These are phyloP conservation scores for Eragrostis curvula DNA, from an alignment of 176 grass and related monocot genomes.

Conservation along the genomic window DNA sequence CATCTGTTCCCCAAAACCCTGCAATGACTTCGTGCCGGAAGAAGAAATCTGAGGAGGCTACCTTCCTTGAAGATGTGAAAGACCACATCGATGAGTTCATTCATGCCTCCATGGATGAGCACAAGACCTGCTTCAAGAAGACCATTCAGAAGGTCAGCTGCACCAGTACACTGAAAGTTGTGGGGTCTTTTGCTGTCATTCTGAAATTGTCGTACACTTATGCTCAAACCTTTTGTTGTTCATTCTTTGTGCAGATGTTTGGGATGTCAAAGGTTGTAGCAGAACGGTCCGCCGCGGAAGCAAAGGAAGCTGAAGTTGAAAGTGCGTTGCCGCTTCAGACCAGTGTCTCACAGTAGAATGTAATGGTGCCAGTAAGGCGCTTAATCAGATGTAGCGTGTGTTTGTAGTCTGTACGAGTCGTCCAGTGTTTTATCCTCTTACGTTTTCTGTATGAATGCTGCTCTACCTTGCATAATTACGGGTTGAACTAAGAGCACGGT, in stretches of 20 bases:
- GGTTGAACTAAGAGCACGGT: background rate
- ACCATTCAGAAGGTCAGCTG: conserved; percentile 75
- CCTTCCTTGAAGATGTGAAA: conserved; percentile 81
- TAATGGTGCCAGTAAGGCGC: background rate
- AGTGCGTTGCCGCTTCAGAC: too few relatives aligned
- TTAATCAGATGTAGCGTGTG: background rate
- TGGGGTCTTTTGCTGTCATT: background rate
- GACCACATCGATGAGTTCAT: conserved; percentile 95
- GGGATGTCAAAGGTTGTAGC: too few relatives aligned
- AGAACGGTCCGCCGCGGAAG: too few relatives aligned
- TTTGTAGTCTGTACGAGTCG: background rate
- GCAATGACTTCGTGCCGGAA: too few relatives aligned
- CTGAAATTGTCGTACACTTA: background rate
- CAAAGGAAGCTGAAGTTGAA: too few relatives aligned
- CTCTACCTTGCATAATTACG: background rate
- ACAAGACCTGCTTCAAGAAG: conserved; percentile 93
- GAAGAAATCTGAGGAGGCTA: too few relatives aligned
- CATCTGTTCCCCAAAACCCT: too few relatives aligned
- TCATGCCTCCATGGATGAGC: conserved; percentile 93
- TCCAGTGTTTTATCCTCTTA: background rate
- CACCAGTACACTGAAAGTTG: background rate
- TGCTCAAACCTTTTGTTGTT: background rate
- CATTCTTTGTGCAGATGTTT: conserved; percentile 71
- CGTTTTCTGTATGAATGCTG: background rate
- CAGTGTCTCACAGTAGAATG: too few relatives aligned